A percentile compares a stretch with the other conserved stretches of the same genome.
These are phyloP conservation scores for Odonthalia washingtoniensis DNA, from an alignment of 31 red algal species.

Conservation along the genomic window DNA sequence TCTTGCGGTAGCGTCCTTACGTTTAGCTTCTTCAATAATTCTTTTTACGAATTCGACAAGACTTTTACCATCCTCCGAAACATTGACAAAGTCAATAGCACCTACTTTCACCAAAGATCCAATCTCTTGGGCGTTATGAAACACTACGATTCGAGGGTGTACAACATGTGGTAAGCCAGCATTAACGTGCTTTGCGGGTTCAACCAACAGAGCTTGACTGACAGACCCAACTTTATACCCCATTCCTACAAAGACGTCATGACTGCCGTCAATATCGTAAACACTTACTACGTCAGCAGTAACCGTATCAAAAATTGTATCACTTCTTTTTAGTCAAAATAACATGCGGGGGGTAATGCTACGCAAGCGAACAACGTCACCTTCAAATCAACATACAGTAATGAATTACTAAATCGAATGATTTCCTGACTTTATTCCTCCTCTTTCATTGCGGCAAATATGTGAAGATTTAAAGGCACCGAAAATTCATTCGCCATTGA, in stretches of 20 bases:
- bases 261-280: background rate
- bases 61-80: background rate
- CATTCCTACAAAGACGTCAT: background rate
- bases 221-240: slow-evolving; percentile 35
- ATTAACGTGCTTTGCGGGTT: slow-evolving; percentile 36
- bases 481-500: background rate
- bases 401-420: background rate
- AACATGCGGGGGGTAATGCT: background rate
- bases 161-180: background rate
- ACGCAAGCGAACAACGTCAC: background rate
- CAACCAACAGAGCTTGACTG: slow-evolving; percentile 19
- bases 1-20: background rate
- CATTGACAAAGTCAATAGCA: slow-evolving; percentile 37
- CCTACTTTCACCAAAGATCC: background rate
- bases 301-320: background rate
- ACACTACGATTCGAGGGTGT: slow-evolving; percentile 26
- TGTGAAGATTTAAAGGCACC: background rate
- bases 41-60: slow-evolving; percentile 4
- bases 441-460: background rate
- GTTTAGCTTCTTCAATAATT: slow-evolving; percentile 3
- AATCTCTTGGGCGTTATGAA: background rate
- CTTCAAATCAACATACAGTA: background rate
- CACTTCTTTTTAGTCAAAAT: no score
- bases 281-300: background rate
- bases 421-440: background rate